Base-by-base conservation (phyloP, 2,329 filamentous ascomycete genomes). In the Exophiala phaeomuriformis region DNA sequence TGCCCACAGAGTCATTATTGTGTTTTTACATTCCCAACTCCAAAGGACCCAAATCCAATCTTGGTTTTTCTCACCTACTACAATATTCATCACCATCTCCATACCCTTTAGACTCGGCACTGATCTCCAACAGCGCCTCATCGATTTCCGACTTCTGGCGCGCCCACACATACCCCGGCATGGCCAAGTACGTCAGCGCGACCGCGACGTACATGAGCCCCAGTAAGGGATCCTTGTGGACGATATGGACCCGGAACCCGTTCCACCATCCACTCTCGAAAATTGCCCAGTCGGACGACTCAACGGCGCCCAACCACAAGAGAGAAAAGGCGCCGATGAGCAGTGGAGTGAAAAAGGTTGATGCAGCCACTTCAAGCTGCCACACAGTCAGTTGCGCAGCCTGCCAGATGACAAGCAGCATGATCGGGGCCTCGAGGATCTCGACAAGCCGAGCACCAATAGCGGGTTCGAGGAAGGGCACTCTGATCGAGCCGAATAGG, bases 401-500 rank as follows among this genome's bases (percentile, higher is more conserved):
- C 7, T 57, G 47, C 55, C 55, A 57, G 12, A 53, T 53, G 19
- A 53, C 33, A 9, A 53, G 32, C 12, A 57, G 10, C 51, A 57
- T 51, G 36, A 57, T 39, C 6, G 55, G 55, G 43, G 47, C 44
- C 39, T 53, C 51, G 9, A 57, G 32, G 8, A 57, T 39, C 12
- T 53, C 51, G 28, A 51, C 55, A 32, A 50, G 49, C 10, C 49
- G 54, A 10, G 53, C 45, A 10, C 49, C 53, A 1, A 56, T 30
- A 2, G 42, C 29, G 3, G 53, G 53, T 40, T 52, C 40, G n/a
- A 53, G 47, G 27, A 52, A 56, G 1, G 53, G 47, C 27, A 50
- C 31, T 8, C 49, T 40, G 6, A 42, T 32, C 3, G 49, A 52
- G 10, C 40, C 49, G 42, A 56, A 47, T 28, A 56, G 35, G 39